Evolutionary conservation across 2,329 filamentous ascomycete species (phyloP), one percentile per base, ranked within the genome.

Genomic region (Leptographium wingfieldii): DNA sequence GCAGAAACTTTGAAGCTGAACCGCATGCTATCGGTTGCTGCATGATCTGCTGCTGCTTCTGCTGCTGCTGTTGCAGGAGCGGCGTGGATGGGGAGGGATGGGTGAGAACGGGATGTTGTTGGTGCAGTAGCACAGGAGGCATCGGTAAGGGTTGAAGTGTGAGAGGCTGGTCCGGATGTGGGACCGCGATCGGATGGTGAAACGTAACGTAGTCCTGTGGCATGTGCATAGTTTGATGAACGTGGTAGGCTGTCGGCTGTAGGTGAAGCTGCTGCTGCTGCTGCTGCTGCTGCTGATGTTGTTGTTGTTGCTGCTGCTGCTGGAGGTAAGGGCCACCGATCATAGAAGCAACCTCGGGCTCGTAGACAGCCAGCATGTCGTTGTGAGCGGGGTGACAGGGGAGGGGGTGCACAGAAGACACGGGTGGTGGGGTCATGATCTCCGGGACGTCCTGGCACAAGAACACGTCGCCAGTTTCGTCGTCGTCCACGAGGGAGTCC

Each of bases 291-390:
- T 31, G 31, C 31, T 46, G 54, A 10, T 35, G 43, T n/a, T 55
- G 77, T 70, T 76, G 77, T 65, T 59, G 77, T 70, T 76, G 77
- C 65, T 59, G 61, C 48, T 59, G 58, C 40, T 60, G 60, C 3
- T 51, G 43, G 11, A 55, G 48, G 35, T 40, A 58, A 5, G 57
- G 52, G 0, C 16, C 25, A 22, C 59, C 59, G 5, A 61, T 52
- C 38, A 70, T 67, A 52, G 67, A 63, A 19, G 72, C 66, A 35
- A 78, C 76, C 67, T 80, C 79, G 51, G 74, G 64, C 59, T 80
- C 77, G 67, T 73, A 80, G 52, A 76, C 70, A 35, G 69, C 67
- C n/a, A 70, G 67, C 49, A 43, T 66, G 19, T 66, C 66, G 40
- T 62, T n/a, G 25, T 55, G 52, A 22, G 10, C n/a, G 19, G 60